These are phyloP conservation scores for Collariella sp. DNA, from an alignment of 495 filamentous ascomycete genomes.

Conservation along the genomic window DNA sequence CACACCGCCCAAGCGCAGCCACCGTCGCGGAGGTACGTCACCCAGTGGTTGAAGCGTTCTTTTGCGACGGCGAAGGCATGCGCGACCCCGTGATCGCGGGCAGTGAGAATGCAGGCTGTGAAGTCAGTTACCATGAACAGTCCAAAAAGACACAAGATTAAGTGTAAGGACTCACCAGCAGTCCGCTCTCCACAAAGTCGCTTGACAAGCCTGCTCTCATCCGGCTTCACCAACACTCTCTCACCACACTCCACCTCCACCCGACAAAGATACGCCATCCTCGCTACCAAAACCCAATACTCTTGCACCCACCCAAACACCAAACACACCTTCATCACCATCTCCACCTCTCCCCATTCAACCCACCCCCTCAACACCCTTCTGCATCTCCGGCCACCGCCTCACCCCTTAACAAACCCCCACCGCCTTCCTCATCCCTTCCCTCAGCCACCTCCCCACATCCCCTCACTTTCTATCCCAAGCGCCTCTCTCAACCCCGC, in stretches of 20 bases:
- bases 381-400: not conserved
- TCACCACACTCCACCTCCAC: not conserved
- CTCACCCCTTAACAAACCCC: not conserved
- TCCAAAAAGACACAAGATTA: not conserved
- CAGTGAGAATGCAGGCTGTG: conserved; percentile 2
- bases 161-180: not conserved
- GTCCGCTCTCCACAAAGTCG: not conserved
- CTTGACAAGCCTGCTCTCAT: not conserved
- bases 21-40: not conserved
- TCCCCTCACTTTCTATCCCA: not conserved
- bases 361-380: not conserved
- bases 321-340: not conserved
- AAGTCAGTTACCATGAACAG: not conserved
- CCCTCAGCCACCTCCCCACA: not conserved
- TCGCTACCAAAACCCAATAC: not conserved
- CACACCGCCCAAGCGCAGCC: not conserved
- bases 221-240: conserved; percentile 3
- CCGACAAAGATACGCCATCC: conserved; percentile 9
- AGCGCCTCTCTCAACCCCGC: not conserved
- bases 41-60: not conserved
- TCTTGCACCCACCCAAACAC: conserved; percentile 3
- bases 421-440: not conserved
- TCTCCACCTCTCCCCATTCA: not conserved
- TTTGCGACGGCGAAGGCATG: not conserved
- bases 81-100: not conserved